Percentiles rank a stretch among this genome's conserved stretches.
phyloP scores from a whole-genome alignment of 1,284 basidiomycete genomes.

The Fomitiporia mediterranea region DNA sequence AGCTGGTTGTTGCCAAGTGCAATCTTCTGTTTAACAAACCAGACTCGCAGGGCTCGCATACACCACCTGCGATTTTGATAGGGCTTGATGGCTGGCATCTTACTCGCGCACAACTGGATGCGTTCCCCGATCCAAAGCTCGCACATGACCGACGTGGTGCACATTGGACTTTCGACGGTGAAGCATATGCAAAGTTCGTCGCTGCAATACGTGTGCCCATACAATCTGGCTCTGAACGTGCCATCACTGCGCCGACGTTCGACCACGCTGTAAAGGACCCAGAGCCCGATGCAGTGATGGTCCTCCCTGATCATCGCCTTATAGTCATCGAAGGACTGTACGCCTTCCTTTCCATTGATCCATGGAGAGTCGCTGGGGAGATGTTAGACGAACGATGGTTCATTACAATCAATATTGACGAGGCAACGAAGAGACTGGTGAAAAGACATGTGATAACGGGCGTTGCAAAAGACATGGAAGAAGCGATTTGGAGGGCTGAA shows the following conservation, averaged over 20 bases:
- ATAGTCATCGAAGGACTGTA: slow-evolving; percentile 86
- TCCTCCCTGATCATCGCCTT: slow-evolving; percentile 64
- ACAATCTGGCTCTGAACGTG: background rate
- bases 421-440: slow-evolving; percentile 64
- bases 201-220: slow-evolving; percentile 41
- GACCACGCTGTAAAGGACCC: slow-evolving; percentile 68
- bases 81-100: slow-evolving; percentile 87
- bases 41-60: background rate
- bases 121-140: slow-evolving; percentile 62
- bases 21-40: slow-evolving; percentile 34
- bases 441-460: slow-evolving; percentile 73
- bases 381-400: slow-evolving; percentile 79
- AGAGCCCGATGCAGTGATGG: slow-evolving; percentile 46
- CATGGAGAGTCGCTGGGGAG: slow-evolving; percentile 68
- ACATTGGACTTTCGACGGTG: slow-evolving; percentile 72
- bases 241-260: slow-evolving; percentile 69
- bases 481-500: slow-evolving; percentile 68
- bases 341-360: slow-evolving; percentile 61
- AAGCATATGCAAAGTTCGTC: slow-evolving; percentile 64
- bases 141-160: slow-evolving; percentile 68
- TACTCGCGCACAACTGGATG: slow-evolving; percentile 60
- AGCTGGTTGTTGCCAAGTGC: slow-evolving; percentile 45
- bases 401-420: slow-evolving; percentile 56
- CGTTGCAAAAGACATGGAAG: slow-evolving; percentile 58
- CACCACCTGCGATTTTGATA: slow-evolving; percentile 48